These are phyloP conservation scores for Dillenia turbinata DNA, from an alignment of 164 flowering plant species.

Conservation along the genomic window DNA sequence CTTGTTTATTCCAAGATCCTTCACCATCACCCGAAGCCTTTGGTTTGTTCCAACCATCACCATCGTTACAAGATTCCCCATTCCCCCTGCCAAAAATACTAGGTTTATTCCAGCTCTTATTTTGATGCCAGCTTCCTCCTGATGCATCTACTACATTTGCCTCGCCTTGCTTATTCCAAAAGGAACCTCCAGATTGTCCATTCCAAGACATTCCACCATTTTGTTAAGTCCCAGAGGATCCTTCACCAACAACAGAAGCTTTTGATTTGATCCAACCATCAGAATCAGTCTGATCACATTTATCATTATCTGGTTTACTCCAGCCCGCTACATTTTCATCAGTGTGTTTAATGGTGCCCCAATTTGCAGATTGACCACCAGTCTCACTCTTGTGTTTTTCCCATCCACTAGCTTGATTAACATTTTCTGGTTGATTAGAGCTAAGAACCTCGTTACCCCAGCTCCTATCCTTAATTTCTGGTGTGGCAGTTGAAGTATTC, in stretches of 20 bases:
- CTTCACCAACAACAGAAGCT: slow-evolving; percentile 12
- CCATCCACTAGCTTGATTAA: slow-evolving; percentile 21
- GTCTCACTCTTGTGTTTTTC: slow-evolving; percentile 7
- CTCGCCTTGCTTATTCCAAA: slow-evolving; percentile 15
- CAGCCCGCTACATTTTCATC: slow-evolving; percentile 11
- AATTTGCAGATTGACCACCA: slow-evolving; percentile 7
- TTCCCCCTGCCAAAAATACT: slow-evolving; percentile 9
- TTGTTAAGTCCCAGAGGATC: slow-evolving; percentile 17
- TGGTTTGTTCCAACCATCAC: slow-evolving; percentile 15
- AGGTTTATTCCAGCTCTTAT: slow-evolving; percentile 20
- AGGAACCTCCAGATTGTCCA: slow-evolving; percentile 4
- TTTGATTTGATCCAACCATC: slow-evolving; percentile 23
- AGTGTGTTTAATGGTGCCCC: slow-evolving; percentile 7
- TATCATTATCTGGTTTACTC: slow-evolving; percentile 9
- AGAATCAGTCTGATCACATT: slow-evolving; percentile 7
- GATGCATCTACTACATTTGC: neutral
- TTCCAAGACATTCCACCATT: neutral
- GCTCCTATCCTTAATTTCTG: slow-evolving; percentile 17
- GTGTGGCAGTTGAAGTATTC: slow-evolving; percentile 17
- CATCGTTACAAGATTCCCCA: slow-evolving; percentile 8
- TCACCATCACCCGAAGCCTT: slow-evolving; percentile 13
- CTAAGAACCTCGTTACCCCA: slow-evolving; percentile 26
- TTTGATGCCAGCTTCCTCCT: slow-evolving; percentile 6
- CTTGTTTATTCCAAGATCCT: slow-evolving; percentile 19
- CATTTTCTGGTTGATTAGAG: neutral